Percentiles rank a stretch among this genome's conserved stretches.
Evolutionary conservation across 1,284 basidiomycete genomes (phyloP).

Genomic region (Flammula alnicola): DNA sequence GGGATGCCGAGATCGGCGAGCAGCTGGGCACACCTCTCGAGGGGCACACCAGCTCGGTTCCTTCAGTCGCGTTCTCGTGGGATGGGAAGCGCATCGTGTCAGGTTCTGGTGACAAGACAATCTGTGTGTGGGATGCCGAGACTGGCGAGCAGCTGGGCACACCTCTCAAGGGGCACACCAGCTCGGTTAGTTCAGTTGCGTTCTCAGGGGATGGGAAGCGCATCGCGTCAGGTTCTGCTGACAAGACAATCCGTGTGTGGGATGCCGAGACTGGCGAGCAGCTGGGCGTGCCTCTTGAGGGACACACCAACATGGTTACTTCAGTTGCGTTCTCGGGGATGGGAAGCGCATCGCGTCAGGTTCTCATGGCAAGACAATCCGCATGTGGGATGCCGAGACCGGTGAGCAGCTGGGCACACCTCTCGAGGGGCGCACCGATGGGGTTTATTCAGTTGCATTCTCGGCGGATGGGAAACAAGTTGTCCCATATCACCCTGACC

Average conservation of each 20-base stretch:
- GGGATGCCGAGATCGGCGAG: too few species aligned
- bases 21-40: too few species aligned
- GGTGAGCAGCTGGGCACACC: not conserved
- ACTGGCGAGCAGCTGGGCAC: not conserved
- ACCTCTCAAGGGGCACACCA: not conserved
- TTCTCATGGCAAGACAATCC: conserved; percentile 1
- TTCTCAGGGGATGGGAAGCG: not conserved
- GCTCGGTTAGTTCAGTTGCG: not conserved
- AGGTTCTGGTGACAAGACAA: conserved; percentile 32
- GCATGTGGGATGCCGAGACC: conserved; percentile 4
- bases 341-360: conserved; percentile 31
- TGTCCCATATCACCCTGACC: not conserved
- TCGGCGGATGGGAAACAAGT: not conserved
- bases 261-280: too few species aligned
- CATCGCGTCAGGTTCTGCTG: not conserved
- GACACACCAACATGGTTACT: not conserved
- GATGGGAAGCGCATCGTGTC: not conserved
- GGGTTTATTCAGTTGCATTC: not conserved
- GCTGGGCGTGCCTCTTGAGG: too few species aligned
- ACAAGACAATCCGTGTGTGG: too few species aligned
- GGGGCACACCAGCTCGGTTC: not conserved
- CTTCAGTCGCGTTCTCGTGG: conserved; percentile 1
- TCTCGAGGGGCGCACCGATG: not conserved
- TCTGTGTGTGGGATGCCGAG: conserved; percentile 5
- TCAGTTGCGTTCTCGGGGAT: conserved; percentile 3